Conservation (phyloP, 2,329 filamentous ascomycete genomes). For the Aspergillus sp. region DNA sequence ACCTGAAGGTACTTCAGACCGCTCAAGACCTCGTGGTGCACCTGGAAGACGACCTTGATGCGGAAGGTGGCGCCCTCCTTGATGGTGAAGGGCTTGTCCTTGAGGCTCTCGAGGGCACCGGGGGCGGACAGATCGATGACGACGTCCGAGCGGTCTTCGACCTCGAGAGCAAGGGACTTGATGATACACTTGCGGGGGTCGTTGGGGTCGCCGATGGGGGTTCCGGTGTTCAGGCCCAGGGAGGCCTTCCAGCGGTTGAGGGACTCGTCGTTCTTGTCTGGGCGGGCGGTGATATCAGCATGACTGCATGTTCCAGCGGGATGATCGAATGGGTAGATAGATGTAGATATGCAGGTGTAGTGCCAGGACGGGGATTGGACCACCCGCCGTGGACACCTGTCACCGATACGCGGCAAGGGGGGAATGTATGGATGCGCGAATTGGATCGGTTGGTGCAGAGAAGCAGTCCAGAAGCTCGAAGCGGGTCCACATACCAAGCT, state of each 20-base stretch:
- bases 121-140: conserved; percentile 80
- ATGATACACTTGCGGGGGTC: conserved; percentile 93
- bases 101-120: conserved; percentile 73
- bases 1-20: conserved; percentile 95
- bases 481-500: conserved; percentile 69
- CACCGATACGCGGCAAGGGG: conserved; percentile 3
- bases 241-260: conserved; percentile 98
- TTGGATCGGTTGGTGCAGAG: not conserved
- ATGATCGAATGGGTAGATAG: not conserved
- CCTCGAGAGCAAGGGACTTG: conserved; percentile 82
- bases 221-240: conserved; percentile 75
- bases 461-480: not conserved
- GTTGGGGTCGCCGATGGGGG: conserved; percentile 69
- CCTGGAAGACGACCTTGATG: conserved; percentile 92
- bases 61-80: conserved; percentile 93
- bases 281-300: conserved; percentile 18
- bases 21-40: conserved; percentile 93
- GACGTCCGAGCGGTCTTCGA: conserved; percentile 77
- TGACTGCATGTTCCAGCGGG: not conserved
- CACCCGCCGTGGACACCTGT: too few relatives aligned
- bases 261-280: conserved; percentile 79
- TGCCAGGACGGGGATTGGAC: not conserved
- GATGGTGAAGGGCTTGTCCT: conserved; percentile 92
- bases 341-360: not conserved
- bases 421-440: not conserved